Evolutionary conservation across 768 basidiomycete genomes (phyloP), one percentile per base, ranked within the genome.

Genomic region (Lentinula aciculospora): DNA sequence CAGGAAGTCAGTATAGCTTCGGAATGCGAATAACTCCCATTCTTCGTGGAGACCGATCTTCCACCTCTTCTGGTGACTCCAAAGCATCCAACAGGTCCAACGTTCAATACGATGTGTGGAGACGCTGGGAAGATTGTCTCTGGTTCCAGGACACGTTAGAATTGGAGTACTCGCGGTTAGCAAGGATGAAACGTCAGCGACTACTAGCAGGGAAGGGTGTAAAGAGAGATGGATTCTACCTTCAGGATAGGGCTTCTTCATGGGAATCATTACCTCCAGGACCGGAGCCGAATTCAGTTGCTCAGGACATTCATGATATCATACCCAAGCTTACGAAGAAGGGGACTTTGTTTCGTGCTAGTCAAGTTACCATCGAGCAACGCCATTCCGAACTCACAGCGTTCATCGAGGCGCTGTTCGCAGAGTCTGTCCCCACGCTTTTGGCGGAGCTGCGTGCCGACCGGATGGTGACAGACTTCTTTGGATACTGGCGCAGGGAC

Each of bases 251-350:
- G 57, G 91, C 91, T 1, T 85, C 91, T 1, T 92, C 91, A 13
- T 93, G 87, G 76, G 91, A 92, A 53, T 92, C 89, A 1, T 77
- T 93, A 19, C 91, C 91, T 12, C 86, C 88, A 6, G 91, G 89
- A 7, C 90, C 90, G n/a, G 79, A 89, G 63, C 88, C 89, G 4
- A 81, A 80, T 48, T 84, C 85, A 13, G 80, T 92, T 42, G 83
- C 84, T n/a, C 79, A 75, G 51, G 81, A 88, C 59, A 78, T 92
- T 40, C 88, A 91, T 64, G 63, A 79, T 4, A 70, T 83, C 63
- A 66, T 93, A 2, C 91, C 91, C 19, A 76, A 75, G 55, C 76
- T 93, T 39, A 80, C 82, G 2, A 88, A 85, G 70, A 89, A 85
- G 65, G 85, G 81, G 3, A 84, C 84, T 0, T 63, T 93, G 40